Percentiles rank a stretch among this genome's conserved stretches.
Evolutionary conservation across 2,329 filamentous ascomycete genomes (phyloP).

Genomic region (Fusarium austroafricanum): DNA sequence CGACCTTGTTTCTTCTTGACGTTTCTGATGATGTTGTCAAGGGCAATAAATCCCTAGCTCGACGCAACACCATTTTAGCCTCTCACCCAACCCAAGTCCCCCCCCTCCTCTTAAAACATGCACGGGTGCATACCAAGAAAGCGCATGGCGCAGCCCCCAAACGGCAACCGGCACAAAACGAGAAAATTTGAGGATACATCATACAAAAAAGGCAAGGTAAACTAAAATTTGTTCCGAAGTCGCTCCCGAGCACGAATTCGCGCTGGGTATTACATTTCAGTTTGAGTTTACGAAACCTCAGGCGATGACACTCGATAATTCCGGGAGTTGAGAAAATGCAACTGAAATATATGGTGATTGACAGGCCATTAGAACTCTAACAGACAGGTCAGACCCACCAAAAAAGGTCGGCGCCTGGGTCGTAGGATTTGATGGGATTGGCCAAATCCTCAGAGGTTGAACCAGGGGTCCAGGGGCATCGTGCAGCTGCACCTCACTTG

Average conservation of each 20-base stretch:
- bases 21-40: slow-evolving; percentile 14
- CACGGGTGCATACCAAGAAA: slow-evolving; percentile 21
- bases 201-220: neutral
- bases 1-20: neutral
- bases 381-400: slow-evolving; percentile 1
- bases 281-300: slow-evolving; percentile 8
- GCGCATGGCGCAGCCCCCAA: slow-evolving; percentile 15
- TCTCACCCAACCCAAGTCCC: no score
- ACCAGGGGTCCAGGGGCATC: slow-evolving; percentile 28
- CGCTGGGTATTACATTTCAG: neutral
- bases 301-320: slow-evolving; percentile 14
- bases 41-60: slow-evolving; percentile 23
- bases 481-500: slow-evolving; percentile 1
- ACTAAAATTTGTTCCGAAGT: slow-evolving; percentile 16
- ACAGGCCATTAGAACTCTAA: slow-evolving; percentile 23
- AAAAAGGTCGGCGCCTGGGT: slow-evolving; percentile 3
- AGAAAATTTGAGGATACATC: neutral
- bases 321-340: slow-evolving; percentile 8
- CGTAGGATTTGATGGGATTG: slow-evolving; percentile 1
- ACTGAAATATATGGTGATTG: slow-evolving; percentile 16
- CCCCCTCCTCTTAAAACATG: slow-evolving; percentile 14
- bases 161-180: slow-evolving; percentile 27
- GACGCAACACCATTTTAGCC: slow-evolving; percentile 10
- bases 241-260: slow-evolving; percentile 12
- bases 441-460: neutral